Conservation (phyloP, 768 basidiomycete species). For the Hygrocybe coccinea region DNA sequence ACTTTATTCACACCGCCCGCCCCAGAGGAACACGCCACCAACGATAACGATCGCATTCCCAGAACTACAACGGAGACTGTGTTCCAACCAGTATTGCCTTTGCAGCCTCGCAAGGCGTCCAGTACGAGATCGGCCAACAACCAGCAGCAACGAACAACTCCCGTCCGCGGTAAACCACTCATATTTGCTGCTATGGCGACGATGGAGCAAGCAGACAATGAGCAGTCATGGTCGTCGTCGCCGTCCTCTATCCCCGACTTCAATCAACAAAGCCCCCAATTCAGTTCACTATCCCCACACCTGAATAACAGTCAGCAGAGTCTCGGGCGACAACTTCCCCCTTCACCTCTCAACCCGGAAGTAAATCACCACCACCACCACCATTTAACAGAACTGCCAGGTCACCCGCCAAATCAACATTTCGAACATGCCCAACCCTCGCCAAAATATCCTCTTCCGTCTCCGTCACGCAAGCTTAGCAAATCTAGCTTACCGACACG, state of each 20-base stretch:
- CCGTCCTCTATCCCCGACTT: conserved; percentile 2
- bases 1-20: neutral
- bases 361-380: no score
- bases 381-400: neutral
- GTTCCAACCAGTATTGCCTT: neutral
- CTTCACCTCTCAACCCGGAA: neutral
- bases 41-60: neutral
- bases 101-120: conserved; percentile 2
- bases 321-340: neutral
- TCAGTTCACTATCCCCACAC: no score
- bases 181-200: conserved; percentile 58
- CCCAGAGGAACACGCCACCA: neutral
- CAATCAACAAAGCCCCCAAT: no score
- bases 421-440: neutral
- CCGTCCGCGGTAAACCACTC: conserved; percentile 40
- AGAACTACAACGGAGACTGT: neutral
- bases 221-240: conserved; percentile 9
- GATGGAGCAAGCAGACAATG: conserved; percentile 16
- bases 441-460: no score
- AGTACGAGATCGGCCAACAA: conserved; percentile 2
- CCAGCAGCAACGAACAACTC: conserved; percentile 8
- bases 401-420: neutral
- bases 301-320: neutral
- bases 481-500: neutral
- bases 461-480: neutral